Percentiles rank a stretch among this genome's conserved stretches.
These are phyloP conservation scores for Apiotrichum laibachii DNA, from an alignment of 1,284 basidiomycete genomes.

Conservation along the genomic window DNA sequence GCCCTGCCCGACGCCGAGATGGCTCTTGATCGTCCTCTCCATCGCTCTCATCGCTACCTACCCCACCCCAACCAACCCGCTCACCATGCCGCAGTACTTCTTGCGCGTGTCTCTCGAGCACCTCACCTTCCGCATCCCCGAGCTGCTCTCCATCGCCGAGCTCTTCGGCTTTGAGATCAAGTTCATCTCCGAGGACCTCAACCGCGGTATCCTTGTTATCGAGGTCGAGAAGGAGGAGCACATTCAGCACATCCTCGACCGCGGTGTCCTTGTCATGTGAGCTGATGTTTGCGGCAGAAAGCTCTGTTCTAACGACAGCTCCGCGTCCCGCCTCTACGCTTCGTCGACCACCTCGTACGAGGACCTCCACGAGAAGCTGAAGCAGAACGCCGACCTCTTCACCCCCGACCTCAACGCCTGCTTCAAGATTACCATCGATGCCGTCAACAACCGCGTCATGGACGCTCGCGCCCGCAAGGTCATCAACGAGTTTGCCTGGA, in stretches of 20 bases:
- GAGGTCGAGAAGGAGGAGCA: slow-evolving; percentile 69
- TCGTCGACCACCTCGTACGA: slow-evolving; percentile 61
- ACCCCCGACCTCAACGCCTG: slow-evolving; percentile 64
- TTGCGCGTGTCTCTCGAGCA: slow-evolving; percentile 76
- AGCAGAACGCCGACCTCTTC: slow-evolving; percentile 58
- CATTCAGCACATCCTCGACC: slow-evolving; percentile 66
- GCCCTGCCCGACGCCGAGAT: not conserved
- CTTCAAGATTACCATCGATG: slow-evolving; percentile 77
- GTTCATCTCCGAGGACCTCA: slow-evolving; percentile 37
- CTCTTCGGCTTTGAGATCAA: slow-evolving; percentile 42
- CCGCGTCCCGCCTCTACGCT: slow-evolving; percentile 72
- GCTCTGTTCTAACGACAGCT: slow-evolving; percentile 54
- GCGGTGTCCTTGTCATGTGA: slow-evolving; percentile 82
- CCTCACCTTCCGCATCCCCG: slow-evolving; percentile 74
- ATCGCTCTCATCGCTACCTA: not conserved
- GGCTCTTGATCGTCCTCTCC: not conserved
- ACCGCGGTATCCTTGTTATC: slow-evolving; percentile 65
- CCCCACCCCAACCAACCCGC: not conserved
- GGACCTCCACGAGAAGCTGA: slow-evolving; percentile 64
- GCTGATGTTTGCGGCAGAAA: not conserved
- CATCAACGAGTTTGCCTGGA: slow-evolving; percentile 80
- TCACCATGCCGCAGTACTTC: slow-evolving; percentile 57
- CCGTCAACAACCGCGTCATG: slow-evolving; percentile 57
- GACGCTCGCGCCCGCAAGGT: slow-evolving; percentile 52
- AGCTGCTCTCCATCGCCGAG: slow-evolving; percentile 56